Evolutionary conservation across 257 asterid species (phyloP), one percentile per base, ranked within the genome.

Genomic region (Solanum piurae): DNA sequence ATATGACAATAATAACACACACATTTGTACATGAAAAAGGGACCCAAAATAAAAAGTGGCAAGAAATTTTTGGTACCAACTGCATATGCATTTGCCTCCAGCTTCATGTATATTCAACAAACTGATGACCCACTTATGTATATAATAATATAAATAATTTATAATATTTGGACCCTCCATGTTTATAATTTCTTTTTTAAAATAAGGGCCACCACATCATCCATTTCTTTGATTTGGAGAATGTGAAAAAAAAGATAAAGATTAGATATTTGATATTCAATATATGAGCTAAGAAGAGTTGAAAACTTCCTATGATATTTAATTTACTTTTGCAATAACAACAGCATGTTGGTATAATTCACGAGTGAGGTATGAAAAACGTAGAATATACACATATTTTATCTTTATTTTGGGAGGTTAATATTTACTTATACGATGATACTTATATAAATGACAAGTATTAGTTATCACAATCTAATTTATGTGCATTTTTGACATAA

Each of bases 351-450:
- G 29, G 1, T 58, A 5, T 5, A 14, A 49, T 49, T 0, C 7
- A 0, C 7, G 21, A 5, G 23, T 52, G 3, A 6, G 2, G 3
- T 52, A 5, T 6, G 23, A 52, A 52, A 16, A 5, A 52, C 29
- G 2, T 6, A 52, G 0, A 16, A 52, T 52, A 0, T 52, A 52
- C 1, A 0, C 0, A 16, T 0, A 16, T 16, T 16, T 6, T 16
- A 52, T 52, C 1, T 0, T 3, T 16, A 52, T 14, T 0, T 14
- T 6, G 0, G 1, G 3, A 5, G 18, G 20, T 13, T 0, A 1
- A 49, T 49, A 49, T 49, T 49, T 49, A 6, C 9, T 52, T 16
- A 6, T 52, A 8, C 2, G 16, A 1, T 72, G 2, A 33, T 18
- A 13, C 7, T 31, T 31, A 14, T 31, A 14, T 29, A 29, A 31